Conservation (phyloP, 2,329 filamentous ascomycete species). For the Didymella exigua region DNA sequence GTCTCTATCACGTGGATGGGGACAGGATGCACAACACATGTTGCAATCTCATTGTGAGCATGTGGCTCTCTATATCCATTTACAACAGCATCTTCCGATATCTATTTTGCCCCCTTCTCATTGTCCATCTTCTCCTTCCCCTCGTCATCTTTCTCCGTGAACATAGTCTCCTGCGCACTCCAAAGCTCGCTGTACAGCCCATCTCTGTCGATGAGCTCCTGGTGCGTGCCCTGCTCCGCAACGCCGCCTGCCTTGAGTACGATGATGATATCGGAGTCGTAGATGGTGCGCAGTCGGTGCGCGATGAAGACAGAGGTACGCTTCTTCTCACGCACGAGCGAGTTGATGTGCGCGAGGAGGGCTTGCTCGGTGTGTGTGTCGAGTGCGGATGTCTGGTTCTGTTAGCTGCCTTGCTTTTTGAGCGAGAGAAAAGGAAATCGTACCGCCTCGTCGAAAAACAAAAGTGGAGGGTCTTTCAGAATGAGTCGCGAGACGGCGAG, state of each 20-base stretch:
- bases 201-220: constrained; percentile 76
- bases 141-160: constrained; percentile 26
- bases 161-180: constrained; percentile 62
- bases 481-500: constrained; percentile 82
- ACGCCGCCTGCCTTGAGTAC: constrained; percentile 83
- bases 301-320: constrained; percentile 95
- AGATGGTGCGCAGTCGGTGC: constrained; percentile 89
- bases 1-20: not conserved
- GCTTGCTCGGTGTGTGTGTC: constrained; percentile 94
- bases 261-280: constrained; percentile 88
- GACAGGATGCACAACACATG: not conserved
- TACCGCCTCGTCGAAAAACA: constrained; percentile 93
- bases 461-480: constrained; percentile 83
- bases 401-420: not conserved
- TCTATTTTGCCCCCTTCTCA: constrained; percentile 1
- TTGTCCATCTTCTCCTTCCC: constrained; percentile 2
- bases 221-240: constrained; percentile 88
- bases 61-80: not conserved
- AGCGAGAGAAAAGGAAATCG: constrained; percentile 22
- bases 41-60: not conserved
- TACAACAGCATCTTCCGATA: not conserved
- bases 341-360: constrained; percentile 89
- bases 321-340: constrained; percentile 83
- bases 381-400: constrained; percentile 73
- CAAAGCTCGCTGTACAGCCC: constrained; percentile 89